Conservation (phyloP, 1,139 yeast species). For the Hansenula lynferdii region DNA sequence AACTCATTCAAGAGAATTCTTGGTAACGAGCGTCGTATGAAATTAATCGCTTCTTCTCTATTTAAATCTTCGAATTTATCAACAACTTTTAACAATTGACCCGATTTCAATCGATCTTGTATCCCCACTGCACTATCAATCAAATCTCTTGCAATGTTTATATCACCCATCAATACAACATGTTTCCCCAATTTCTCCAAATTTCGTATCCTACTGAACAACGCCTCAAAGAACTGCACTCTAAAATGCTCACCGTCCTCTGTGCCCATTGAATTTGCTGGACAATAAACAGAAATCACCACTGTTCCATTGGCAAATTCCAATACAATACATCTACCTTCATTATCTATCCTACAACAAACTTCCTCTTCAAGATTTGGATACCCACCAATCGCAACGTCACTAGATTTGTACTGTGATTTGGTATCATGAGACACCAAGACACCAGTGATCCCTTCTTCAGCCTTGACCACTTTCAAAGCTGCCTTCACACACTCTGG, state of each 20-base stretch:
- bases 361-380: constrained; percentile 36
- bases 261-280: constrained; percentile 75
- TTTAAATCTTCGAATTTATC: constrained; percentile 36
- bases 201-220: constrained; percentile 57
- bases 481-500: constrained; percentile 30
- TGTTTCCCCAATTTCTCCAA: constrained; percentile 51
- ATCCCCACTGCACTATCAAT: constrained; percentile 79
- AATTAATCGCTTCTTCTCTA: constrained; percentile 33
- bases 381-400: constrained; percentile 68
- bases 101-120: constrained; percentile 34
- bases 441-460: constrained; percentile 86
- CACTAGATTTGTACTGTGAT: constrained; percentile 15
- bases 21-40: constrained; percentile 35
- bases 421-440: constrained; percentile 30
- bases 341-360: constrained; percentile 59
- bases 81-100: constrained; percentile 11
- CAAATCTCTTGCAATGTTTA: constrained; percentile 74
- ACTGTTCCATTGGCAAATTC: constrained; percentile 62
- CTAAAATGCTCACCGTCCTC: constrained; percentile 69
- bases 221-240: constrained; percentile 46
- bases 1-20: constrained; percentile 38
- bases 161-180: constrained; percentile 82
- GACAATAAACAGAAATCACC: constrained; percentile 80
- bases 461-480: constrained; percentile 63
- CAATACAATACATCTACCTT: constrained; percentile 75